Evolutionary conservation across 75 land plant species (phyloP).

Genomic region (Selaginella tamariscina): DNA sequence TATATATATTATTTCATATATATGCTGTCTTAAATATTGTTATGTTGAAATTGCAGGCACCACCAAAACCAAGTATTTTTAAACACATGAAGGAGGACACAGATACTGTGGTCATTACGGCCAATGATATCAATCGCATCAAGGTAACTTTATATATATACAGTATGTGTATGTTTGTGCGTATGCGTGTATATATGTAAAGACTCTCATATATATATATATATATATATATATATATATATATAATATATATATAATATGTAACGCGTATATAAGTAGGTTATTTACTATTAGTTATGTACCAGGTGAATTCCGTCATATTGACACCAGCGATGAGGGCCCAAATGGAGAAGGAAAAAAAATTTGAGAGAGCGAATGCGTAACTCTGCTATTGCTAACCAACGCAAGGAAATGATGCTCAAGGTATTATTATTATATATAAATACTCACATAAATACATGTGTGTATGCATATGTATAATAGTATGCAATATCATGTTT

Average conservation of each 20-base stretch:
- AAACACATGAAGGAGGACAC: slow-evolving; percentile 16
- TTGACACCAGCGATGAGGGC: slow-evolving; percentile 17
- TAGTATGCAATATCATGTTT: background rate
- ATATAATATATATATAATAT: background rate
- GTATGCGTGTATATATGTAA: background rate
- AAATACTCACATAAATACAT: slow-evolving; percentile 7
- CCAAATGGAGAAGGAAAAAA: slow-evolving; percentile 15
- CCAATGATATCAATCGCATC: slow-evolving; percentile 19
- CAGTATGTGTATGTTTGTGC: background rate
- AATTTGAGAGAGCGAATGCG: slow-evolving; percentile 17
- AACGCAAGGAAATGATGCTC: slow-evolving; percentile 28
- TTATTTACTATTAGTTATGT: background rate
- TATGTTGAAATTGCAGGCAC: too few relatives aligned
- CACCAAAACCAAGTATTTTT: background rate
- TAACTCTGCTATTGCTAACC: slow-evolving; percentile 19
- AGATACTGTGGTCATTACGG: slow-evolving; percentile 20
- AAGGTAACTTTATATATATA: slow-evolving; percentile 9
- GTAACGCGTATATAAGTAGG: background rate
- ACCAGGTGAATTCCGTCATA: slow-evolving; percentile 19
- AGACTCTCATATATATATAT: background rate
- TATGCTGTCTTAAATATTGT: too few relatives aligned
- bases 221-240: background rate
- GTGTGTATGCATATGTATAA: background rate
- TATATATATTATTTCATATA: too few relatives aligned
- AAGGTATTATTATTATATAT: slow-evolving; percentile 16